Evolutionary conservation across 78 protist species (phyloP).

Genomic region (Chrysochromulina tobinii): DNA sequence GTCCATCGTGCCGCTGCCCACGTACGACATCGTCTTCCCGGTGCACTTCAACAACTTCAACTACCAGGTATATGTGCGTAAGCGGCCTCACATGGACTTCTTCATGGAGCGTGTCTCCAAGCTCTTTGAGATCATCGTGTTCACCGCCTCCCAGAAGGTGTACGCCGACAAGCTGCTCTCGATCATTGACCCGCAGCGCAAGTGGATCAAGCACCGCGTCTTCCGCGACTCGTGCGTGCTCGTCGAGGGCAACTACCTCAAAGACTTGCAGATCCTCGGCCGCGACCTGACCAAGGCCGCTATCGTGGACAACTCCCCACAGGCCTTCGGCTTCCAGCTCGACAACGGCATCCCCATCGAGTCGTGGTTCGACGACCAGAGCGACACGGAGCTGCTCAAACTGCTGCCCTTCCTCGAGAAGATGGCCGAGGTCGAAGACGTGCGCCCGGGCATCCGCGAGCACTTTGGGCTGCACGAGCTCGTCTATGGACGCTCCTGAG

Average conservation of each 20-base stretch:
- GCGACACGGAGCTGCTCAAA: conserved; percentile 67
- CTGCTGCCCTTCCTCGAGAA: conserved; percentile 40
- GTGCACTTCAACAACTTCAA: conserved; percentile 16
- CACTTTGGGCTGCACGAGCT: not conserved
- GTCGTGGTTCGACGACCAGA: conserved; percentile 66
- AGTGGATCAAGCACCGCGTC: conserved; percentile 65
- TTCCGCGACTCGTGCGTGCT: conserved; percentile 83
- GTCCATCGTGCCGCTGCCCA: not conserved
- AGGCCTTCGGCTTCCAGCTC: conserved; percentile 85
- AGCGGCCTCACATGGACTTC: conserved; percentile 33
- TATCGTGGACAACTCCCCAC: conserved; percentile 91
- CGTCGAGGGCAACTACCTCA: conserved; percentile 81
- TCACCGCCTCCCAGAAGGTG: conserved; percentile 89
- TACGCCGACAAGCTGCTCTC: conserved; percentile 80
- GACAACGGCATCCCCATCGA: conserved; percentile 88
- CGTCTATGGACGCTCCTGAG: not conserved
- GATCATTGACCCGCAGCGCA: conserved; percentile 72
- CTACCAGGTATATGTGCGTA: conserved; percentile 32
- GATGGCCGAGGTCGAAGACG: not conserved
- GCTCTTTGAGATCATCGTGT: conserved; percentile 81
- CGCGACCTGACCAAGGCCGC: conserved; percentile 70
- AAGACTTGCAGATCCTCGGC: conserved; percentile 83
- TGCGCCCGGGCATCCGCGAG: not conserved
- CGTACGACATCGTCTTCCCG: conserved; percentile 27
- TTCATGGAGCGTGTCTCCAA: conserved; percentile 4